Conservation (phyloP, 2,329 filamentous ascomycete genomes). For the Penicillium brevicompactum region DNA sequence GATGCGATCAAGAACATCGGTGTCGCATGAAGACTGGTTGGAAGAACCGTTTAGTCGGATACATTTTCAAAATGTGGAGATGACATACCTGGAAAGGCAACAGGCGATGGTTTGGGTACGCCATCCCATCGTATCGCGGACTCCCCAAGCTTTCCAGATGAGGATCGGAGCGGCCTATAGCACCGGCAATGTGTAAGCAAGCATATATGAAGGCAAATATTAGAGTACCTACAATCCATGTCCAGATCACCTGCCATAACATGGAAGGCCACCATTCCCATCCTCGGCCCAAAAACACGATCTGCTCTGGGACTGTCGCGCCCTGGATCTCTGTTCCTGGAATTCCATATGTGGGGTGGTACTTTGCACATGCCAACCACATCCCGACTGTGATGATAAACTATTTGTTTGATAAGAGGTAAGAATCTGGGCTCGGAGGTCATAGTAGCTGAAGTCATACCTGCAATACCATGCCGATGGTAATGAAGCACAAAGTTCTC, state of each 20-base stretch:
- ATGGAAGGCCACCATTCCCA: conserved; percentile 13
- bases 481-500: conserved; percentile 1
- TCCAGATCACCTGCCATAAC: conserved; percentile 6
- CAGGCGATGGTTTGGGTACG: conserved; percentile 8
- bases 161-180: conserved; percentile 6
- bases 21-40: conserved; percentile 9
- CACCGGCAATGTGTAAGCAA: not conserved
- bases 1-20: conserved; percentile 10
- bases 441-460: not conserved
- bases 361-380: conserved; percentile 9
- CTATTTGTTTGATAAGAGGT: not conserved
- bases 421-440: not conserved
- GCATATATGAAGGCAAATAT: not conserved
- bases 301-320: not conserved
- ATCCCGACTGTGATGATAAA: not conserved
- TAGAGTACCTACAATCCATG: conserved; percentile 1
- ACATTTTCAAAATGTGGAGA: not conserved
- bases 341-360: conserved; percentile 12
- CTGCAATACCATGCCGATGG: conserved; percentile 1
- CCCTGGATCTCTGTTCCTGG: conserved; percentile 7
- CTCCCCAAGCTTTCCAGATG: conserved; percentile 6
- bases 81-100: conserved; percentile 9
- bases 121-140: conserved; percentile 12
- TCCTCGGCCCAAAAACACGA: conserved; percentile 1
- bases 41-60: not conserved